phyloP scores from a whole-genome alignment of 2,329 filamentous ascomycete species.

The Neopestalotiopsis clavispora region DNA sequence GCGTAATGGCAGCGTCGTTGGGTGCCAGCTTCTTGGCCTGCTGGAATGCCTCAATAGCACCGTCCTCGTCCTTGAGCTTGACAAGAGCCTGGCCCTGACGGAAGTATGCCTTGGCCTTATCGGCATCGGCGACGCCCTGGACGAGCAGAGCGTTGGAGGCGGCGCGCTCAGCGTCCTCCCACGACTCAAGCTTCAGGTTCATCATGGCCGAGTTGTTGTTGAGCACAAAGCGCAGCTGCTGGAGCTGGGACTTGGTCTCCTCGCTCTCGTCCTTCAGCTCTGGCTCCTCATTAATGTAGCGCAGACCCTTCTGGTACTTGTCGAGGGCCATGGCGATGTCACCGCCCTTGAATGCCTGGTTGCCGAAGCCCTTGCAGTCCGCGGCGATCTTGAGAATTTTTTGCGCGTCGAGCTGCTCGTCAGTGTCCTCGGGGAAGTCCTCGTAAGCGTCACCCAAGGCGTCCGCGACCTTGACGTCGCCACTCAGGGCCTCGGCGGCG shows the following conservation, averaged over 20 bases:
- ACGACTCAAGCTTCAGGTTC: slow-evolving; percentile 78
- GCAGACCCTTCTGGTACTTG: slow-evolving; percentile 88
- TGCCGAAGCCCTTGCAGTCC: slow-evolving; percentile 90
- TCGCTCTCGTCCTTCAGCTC: slow-evolving; percentile 70
- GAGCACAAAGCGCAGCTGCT: slow-evolving; percentile 79
- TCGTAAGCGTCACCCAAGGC: slow-evolving; percentile 89
- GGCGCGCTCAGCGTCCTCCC: slow-evolving; percentile 70
- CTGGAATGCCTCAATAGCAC: slow-evolving; percentile 75
- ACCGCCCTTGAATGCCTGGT: slow-evolving; percentile 85
- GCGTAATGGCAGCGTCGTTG: slow-evolving; percentile 73
- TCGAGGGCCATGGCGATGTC: slow-evolving; percentile 74
- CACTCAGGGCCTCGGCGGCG: slow-evolving; percentile 65
- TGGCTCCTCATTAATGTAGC: slow-evolving; percentile 68
- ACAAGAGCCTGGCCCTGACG: slow-evolving; percentile 78
- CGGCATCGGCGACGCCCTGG: slow-evolving; percentile 68
- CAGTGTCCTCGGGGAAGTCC: slow-evolving; percentile 87
- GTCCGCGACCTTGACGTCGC: slow-evolving; percentile 71
- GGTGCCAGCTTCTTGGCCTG: slow-evolving; percentile 78
- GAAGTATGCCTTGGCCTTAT: slow-evolving; percentile 89
- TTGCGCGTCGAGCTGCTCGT: slow-evolving; percentile 65
- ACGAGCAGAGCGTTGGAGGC: slow-evolving; percentile 77
- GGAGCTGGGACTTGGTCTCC: slow-evolving; percentile 69
- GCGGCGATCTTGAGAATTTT: slow-evolving; percentile 79
- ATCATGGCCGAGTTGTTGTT: slow-evolving; percentile 90
- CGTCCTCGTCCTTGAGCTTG: slow-evolving; percentile 83